A percentile compares a stretch with the other conserved stretches of the same genome.
These are phyloP conservation scores for Suhomyces faveliae DNA, from an alignment of 805 yeast species.

Conservation along the genomic window DNA sequence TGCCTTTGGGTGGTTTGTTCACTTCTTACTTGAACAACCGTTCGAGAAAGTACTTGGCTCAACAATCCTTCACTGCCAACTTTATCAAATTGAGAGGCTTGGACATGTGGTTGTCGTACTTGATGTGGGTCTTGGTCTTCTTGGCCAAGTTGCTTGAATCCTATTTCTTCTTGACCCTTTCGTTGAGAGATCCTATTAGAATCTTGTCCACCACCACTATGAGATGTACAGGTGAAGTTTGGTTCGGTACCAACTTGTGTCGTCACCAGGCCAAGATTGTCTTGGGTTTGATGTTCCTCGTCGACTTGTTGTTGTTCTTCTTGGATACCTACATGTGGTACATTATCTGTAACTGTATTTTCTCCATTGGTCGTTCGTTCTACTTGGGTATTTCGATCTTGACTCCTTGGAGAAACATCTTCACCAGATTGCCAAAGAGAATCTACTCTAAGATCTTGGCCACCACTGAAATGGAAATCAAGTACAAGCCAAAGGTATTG, in stretches of 20 bases:
- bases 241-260: constrained; percentile 80
- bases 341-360: constrained; percentile 89
- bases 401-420: constrained; percentile 99
- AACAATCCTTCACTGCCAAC: constrained; percentile 94
- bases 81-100: constrained; percentile 78
- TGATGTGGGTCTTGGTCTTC: constrained; percentile 87
- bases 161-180: constrained; percentile 83
- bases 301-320: constrained; percentile 93
- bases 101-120: constrained; percentile 95
- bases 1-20: constrained; percentile 97
- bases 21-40: constrained; percentile 86
- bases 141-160: constrained; percentile 89
- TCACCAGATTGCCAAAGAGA: constrained; percentile 97
- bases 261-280: constrained; percentile 84
- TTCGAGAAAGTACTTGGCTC: constrained; percentile 85
- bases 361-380: constrained; percentile 97
- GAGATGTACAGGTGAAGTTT: constrained; percentile 95
- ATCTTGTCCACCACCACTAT: constrained; percentile 76
- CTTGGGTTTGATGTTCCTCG: constrained; percentile 87
- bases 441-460: constrained; percentile 96
- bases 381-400: constrained; percentile 97
- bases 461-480: constrained; percentile 98
- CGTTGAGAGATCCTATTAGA: constrained; percentile 93
- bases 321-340: constrained; percentile 99
- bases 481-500: constrained; percentile 96